These are phyloP conservation scores for Podosphaera xanthii DNA, from an alignment of 2,329 filamentous ascomycete species.

Conservation along the genomic window DNA sequence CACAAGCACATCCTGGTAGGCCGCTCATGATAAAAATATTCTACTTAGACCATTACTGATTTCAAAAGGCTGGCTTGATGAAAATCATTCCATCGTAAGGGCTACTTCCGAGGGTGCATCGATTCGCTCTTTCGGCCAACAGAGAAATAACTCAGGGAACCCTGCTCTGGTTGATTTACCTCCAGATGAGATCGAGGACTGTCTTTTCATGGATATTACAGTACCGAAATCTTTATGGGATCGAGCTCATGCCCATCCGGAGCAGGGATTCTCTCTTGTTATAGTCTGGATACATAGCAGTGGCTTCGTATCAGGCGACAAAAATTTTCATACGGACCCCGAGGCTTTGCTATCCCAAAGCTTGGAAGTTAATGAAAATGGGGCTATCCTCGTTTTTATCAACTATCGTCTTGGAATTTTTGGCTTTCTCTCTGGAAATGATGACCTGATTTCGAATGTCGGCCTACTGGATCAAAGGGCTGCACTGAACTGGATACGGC, in stretches of 20 bases:
- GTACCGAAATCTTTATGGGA: too few relatives aligned
- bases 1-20: too few relatives aligned
- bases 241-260: constrained; percentile 7
- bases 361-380: constrained; percentile 14
- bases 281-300: constrained; percentile 10
- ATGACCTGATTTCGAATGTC: constrained; percentile 23
- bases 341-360: constrained; percentile 18
- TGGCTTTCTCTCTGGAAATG: constrained; percentile 19
- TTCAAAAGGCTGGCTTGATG: too few relatives aligned
- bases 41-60: too few relatives aligned
- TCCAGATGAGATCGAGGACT: constrained; percentile 19
- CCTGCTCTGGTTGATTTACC: neutral
- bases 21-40: too few relatives aligned
- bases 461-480: constrained; percentile 30
- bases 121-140: too few relatives aligned
- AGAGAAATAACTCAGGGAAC: too few relatives aligned
- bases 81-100: too few relatives aligned
- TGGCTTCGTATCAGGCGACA: constrained; percentile 21
- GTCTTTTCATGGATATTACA: constrained; percentile 16
- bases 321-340: constrained; percentile 17
- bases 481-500: constrained; percentile 32
- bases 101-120: too few relatives aligned
- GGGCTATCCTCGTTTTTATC: constrained; percentile 16
- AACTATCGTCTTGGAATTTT: constrained; percentile 17
- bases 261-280: neutral